These are phyloP conservation scores for Pleurotus eryngii DNA, from an alignment of 768 basidiomycete species.

Conservation along the genomic window DNA sequence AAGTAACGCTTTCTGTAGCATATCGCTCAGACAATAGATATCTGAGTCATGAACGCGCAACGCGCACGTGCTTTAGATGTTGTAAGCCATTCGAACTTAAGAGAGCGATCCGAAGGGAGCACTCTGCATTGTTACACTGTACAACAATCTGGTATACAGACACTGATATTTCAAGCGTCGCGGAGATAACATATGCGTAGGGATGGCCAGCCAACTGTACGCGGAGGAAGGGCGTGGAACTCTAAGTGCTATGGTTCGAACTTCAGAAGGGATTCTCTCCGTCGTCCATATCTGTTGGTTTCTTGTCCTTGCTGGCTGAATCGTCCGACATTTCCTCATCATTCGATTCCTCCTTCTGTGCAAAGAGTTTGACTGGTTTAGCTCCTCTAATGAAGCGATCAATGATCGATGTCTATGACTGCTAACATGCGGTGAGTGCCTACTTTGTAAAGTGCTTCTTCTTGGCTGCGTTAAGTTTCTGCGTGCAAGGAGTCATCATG, in stretches of 20 bases:
- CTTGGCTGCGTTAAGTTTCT: conserved; percentile 87
- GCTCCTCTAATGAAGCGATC: conserved; percentile 40
- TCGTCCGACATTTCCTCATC: conserved; percentile 32
- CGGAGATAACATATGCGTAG: conserved; percentile 9
- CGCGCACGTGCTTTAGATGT: too few relatives aligned
- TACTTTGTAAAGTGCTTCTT: conserved; percentile 94
- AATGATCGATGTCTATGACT: conserved; percentile 4
- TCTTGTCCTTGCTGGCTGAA: conserved; percentile 27
- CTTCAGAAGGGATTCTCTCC: conserved; percentile 74
- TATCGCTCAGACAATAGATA: too few relatives aligned
- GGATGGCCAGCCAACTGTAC: conserved; percentile 17
- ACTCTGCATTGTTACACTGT: not conserved
- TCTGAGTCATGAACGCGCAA: too few relatives aligned
- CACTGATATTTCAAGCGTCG: conserved; percentile 3
- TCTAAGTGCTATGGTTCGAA: not conserved
- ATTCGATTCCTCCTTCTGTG: conserved; percentile 38
- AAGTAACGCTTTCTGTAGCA: too few relatives aligned
- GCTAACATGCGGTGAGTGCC: conserved; percentile 20
- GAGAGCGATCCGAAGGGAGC: not conserved
- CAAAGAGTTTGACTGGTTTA: conserved; percentile 63
- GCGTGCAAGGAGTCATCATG: conserved; percentile 89
- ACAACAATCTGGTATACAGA: conserved; percentile 4
- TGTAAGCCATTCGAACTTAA: too few relatives aligned
- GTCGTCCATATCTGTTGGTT: conserved; percentile 37
- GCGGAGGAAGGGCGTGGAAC: too few relatives aligned